phyloP scores from a whole-genome alignment of 768 basidiomycete genomes.

The Tulasnella sp. region DNA sequence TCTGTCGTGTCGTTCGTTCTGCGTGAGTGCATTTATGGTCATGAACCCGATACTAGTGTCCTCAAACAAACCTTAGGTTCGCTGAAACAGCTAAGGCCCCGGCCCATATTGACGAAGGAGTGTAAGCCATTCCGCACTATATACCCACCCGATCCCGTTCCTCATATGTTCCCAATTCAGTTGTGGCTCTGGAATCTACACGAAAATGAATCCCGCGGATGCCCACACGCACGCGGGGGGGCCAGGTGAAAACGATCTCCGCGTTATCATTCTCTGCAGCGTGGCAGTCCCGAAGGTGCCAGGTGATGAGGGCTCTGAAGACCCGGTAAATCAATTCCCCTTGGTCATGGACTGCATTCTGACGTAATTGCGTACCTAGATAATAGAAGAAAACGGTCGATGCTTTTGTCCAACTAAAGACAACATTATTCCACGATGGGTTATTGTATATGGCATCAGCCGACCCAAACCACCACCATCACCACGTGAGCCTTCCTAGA shows the following conservation, averaged over 20 bases:
- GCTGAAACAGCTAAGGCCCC: background rate
- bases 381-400: conserved; percentile 11
- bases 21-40: background rate
- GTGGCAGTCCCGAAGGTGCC: background rate
- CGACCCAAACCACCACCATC: background rate
- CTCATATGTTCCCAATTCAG: background rate
- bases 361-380: background rate
- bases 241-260: background rate
- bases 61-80: background rate
- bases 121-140: background rate
- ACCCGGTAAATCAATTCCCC: background rate
- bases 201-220: conserved; percentile 8
- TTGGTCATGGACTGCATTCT: background rate
- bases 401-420: conserved; percentile 7
- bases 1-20: background rate
- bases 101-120: background rate
- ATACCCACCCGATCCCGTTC: background rate
- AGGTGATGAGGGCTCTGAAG: background rate
- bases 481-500: background rate
- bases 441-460: background rate
- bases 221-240: background rate
- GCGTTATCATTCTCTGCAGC: conserved; percentile 15
- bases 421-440: conserved; percentile 5
- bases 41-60: background rate
- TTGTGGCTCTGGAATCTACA: conserved; percentile 11